phyloP scores from a whole-genome alignment of 495 filamentous ascomycete species.

The Letharia lupina region DNA sequence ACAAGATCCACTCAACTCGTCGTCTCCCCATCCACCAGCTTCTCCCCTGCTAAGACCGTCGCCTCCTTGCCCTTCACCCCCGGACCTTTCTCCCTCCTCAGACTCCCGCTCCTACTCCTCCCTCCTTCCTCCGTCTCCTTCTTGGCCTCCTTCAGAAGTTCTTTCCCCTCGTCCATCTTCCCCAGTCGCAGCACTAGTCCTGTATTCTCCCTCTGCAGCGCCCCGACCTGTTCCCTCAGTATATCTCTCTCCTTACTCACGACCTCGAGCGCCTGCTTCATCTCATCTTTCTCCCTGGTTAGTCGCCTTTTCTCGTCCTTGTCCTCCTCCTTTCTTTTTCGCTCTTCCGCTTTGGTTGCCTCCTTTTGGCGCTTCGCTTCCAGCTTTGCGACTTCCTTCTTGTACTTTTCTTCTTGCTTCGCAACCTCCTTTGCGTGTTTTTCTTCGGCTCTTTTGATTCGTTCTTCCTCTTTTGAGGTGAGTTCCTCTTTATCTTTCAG shows the following conservation, averaged over 20 bases:
- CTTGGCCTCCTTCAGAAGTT: constrained; percentile 17
- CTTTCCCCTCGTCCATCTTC: constrained; percentile 22
- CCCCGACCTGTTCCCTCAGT: constrained; percentile 51
- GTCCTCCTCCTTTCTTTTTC: constrained; percentile 47
- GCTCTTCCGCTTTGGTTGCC: constrained; percentile 37
- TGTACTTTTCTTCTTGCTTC: constrained; percentile 57
- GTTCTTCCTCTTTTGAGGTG: constrained; percentile 37
- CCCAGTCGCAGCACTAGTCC: constrained; percentile 29
- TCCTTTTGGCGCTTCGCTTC: constrained; percentile 47
- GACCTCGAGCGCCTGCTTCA: constrained; percentile 47
- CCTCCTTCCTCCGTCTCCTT: constrained; percentile 15
- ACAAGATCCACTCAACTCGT: not conserved
- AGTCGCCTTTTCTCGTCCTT: constrained; percentile 51
- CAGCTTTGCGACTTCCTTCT: constrained; percentile 53
- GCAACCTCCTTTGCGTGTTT: constrained; percentile 50
- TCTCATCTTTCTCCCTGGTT: constrained; percentile 48
- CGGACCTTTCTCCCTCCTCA: constrained; percentile 17
- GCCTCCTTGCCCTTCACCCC: constrained; percentile 11
- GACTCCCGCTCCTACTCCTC: constrained; percentile 22
- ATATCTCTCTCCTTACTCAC: constrained; percentile 54
- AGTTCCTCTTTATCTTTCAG: constrained; percentile 40
- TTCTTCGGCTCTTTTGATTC: constrained; percentile 46
- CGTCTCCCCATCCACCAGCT: constrained; percentile 4
- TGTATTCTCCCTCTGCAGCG: constrained; percentile 59
- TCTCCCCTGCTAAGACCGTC: constrained; percentile 17